Conservation (phyloP, 164 flowering plant species). For the Liquidambar formosana region DNA sequence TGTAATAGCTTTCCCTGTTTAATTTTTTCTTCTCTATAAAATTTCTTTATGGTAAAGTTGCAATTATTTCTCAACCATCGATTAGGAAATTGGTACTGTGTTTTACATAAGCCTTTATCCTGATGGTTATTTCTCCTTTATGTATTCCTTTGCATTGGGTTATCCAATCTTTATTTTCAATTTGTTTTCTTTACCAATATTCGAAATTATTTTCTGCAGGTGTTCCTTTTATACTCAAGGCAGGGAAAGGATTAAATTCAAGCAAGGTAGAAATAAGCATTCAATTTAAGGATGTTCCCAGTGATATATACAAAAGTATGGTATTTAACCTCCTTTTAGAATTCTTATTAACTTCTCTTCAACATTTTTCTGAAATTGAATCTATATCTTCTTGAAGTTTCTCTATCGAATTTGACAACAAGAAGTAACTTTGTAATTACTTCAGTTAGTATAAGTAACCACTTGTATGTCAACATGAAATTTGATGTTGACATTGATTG, state of each 20-base stretch:
- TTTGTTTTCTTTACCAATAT: slow-evolving; percentile 3
- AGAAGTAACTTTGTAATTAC: no score
- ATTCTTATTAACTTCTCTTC: background rate
- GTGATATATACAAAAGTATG: slow-evolving; percentile 91
- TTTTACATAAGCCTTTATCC: no score
- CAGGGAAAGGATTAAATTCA: slow-evolving; percentile 91
- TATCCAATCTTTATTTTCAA: background rate
- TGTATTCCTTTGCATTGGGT: slow-evolving; percentile 7
- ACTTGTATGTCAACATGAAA: no score
- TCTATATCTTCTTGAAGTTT: no score
- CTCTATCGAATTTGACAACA: no score
- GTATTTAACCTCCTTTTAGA: background rate
- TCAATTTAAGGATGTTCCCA: slow-evolving; percentile 98
- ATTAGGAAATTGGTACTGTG: background rate
- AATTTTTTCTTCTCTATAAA: background rate
- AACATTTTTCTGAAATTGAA: background rate
- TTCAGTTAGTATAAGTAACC: no score
- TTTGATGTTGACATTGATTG: no score
- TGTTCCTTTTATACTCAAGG: slow-evolving; percentile 93
- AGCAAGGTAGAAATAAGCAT: slow-evolving; percentile 94
- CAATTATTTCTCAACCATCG: background rate
- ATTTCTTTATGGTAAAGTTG: background rate
- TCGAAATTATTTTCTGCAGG: slow-evolving; percentile 60
- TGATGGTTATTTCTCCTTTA: background rate
- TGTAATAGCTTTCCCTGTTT: slow-evolving; percentile 16